Conservation (phyloP, 768 basidiomycete genomes). For the Lactifluus pinguis region DNA sequence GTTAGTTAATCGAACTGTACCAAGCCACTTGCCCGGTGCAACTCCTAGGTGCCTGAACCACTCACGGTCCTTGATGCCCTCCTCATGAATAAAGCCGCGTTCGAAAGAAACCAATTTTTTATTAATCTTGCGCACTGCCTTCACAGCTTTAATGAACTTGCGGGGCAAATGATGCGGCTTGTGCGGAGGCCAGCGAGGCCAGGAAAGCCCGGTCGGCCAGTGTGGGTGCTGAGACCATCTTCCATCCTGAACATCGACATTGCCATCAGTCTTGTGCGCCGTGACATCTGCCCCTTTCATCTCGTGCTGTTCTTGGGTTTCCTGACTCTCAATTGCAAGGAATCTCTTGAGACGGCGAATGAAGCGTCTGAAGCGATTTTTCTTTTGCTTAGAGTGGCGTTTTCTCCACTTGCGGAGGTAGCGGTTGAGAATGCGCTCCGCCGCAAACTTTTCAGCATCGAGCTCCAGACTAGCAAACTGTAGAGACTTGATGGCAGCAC, state of each 20-base stretch:
- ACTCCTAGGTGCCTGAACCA: conserved; percentile 85
- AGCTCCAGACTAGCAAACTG: conserved; percentile 17
- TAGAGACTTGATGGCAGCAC: conserved; percentile 14
- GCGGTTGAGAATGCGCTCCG: conserved; percentile 9
- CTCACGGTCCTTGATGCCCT: conserved; percentile 68
- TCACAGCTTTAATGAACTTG: conserved; percentile 47
- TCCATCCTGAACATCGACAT: not conserved
- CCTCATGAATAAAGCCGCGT: conserved; percentile 69
- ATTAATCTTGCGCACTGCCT: conserved; percentile 51
- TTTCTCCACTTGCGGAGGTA: conserved; percentile 5
- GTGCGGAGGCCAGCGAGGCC: not conserved
- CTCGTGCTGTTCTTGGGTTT: not conserved
- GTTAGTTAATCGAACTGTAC: conserved; percentile 31
- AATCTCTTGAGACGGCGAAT: not conserved
- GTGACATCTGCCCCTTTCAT: not conserved
- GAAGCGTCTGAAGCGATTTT: not conserved
- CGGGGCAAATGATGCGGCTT: conserved; percentile 22
- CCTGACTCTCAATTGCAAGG: not conserved
- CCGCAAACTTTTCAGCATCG: conserved; percentile 13
- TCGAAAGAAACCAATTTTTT: conserved; percentile 64
- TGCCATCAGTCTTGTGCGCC: not conserved
- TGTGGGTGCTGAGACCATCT: conserved; percentile 9
- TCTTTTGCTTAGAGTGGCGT: not conserved
- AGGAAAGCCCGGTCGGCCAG: not conserved
- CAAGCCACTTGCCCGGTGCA: conserved; percentile 80